phyloP scores from a whole-genome alignment of 345 rosid species.

The Hevea brasiliensis region DNA sequence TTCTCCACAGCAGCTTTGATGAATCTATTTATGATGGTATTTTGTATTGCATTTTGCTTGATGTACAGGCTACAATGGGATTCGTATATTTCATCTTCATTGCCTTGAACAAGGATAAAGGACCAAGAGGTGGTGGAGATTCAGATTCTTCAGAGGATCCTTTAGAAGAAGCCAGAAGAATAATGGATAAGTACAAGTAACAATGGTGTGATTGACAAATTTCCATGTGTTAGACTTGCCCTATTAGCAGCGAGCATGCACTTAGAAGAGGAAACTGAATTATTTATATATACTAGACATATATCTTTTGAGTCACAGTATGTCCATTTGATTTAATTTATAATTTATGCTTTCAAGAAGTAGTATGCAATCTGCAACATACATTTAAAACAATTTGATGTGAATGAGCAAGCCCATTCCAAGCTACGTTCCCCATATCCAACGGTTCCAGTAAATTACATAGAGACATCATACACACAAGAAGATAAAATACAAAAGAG shows the following conservation, averaged over 20 bases:
- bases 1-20: neutral
- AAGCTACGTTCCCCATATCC: too few species aligned
- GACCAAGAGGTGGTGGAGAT: slow-evolving; percentile 49
- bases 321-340: neutral
- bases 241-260: neutral
- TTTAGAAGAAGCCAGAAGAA: slow-evolving; percentile 79
- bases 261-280: neutral
- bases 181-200: slow-evolving; percentile 93
- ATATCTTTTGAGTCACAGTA: neutral
- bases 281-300: neutral
- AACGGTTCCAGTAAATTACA: too few species aligned
- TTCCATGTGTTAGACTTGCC: slow-evolving; percentile 7
- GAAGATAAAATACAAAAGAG: too few species aligned
- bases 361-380: neutral
- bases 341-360: too few species aligned
- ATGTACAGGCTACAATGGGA: slow-evolving; percentile 85
- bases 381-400: neutral
- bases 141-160: slow-evolving; percentile 46
- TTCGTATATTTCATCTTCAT: slow-evolving; percentile 76
- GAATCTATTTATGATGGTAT: neutral
- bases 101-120: slow-evolving; percentile 78
- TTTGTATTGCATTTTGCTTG: slow-evolving; percentile 14
- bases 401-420: too few species aligned
- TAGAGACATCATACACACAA: too few species aligned
- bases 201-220: neutral